Evolutionary conservation across 352 stramenopile genomes (phyloP), one percentile per base, ranked within the genome.

Genomic region (Elongisporangium anandrum): DNA sequence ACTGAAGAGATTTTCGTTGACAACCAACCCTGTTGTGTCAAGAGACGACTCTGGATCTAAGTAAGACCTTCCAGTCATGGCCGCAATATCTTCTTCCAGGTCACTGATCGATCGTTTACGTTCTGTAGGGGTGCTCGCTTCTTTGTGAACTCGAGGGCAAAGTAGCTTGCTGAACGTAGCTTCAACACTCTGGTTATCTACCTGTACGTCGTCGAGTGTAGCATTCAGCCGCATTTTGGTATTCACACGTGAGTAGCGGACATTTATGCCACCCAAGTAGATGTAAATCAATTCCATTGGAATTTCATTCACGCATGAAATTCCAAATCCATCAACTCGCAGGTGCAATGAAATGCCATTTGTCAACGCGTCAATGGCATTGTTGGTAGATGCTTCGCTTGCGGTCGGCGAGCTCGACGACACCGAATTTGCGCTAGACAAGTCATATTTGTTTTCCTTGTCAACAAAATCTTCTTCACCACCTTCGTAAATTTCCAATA

Each of bases 401-500:
- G 79, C 66, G 29, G 77, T 90, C 39, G 81, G 81, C 1, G 82
- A 92, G 16, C 76, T 80, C 0, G 79, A 90, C 2, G 76, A 89
- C 3, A 70, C 76, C 7, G 81, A 92, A 0, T 76, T 57, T 2
- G 76, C 64, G 50, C 78, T 92, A 17, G 84, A 90, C n/a, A 89
- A 13, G 24, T 92, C 84, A n/a, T 85, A 69, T 41, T 88, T 90
- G 39, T 54, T 79, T n/a, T 94, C 84, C 51, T 85, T 88, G 55
- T 92, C 86, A 48, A 93, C 86, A 50, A 85, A 88, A 52, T 96
- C 87, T 63, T 94, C 87, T 63, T 95, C 85, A 4, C 85, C 85
- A 52, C 85, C 88, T 81, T 97, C 87, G 58, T 85, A 95, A 3
- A 97, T 56, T 60, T 97, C 89, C n/a, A 97, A 66, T 17, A 97